Evolutionary conservation across 2,329 filamentous ascomycete genomes (phyloP).

Genomic region (Xylogone sp.): DNA sequence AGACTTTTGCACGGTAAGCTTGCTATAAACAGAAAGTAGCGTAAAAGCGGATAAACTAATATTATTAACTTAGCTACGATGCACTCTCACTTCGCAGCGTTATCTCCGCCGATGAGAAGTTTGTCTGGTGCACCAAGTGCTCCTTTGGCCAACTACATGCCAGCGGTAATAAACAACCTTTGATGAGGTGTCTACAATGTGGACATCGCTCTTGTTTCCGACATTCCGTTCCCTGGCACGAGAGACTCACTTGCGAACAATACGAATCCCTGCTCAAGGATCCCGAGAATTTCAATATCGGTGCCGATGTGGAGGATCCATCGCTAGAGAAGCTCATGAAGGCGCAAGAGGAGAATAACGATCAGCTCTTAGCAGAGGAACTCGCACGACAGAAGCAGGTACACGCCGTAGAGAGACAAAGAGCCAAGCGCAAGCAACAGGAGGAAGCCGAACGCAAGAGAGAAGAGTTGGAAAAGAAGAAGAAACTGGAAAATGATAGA

Average conservation of each 20-base stretch:
- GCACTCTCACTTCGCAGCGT: conserved; percentile 9
- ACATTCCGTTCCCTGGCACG: conserved; percentile 10
- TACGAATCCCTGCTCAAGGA: conserved; percentile 11
- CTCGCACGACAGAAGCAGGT: neutral
- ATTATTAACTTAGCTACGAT: conserved; percentile 12
- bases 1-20: conserved; percentile 7
- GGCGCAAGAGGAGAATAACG: neutral
- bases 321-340: neutral
- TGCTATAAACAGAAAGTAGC: neutral
- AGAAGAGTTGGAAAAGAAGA: neutral
- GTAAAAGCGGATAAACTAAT: too few species aligned
- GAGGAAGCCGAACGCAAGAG: conserved; percentile 2
- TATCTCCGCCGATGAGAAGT: conserved; percentile 6
- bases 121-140: conserved; percentile 14
- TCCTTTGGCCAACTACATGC: conserved; percentile 12
- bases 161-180: conserved; percentile 5
- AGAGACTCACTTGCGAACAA: conserved; percentile 12
- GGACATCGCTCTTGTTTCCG: conserved; percentile 10
- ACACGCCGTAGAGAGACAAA: neutral
- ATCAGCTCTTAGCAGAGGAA: neutral
- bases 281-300: conserved; percentile 7
- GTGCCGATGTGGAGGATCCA: conserved; percentile 4
- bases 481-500: neutral
- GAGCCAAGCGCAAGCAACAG: neutral
- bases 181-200: conserved; percentile 10